These are phyloP conservation scores for Blastobotrys apis DNA, from an alignment of 1,139 yeast species.

Conservation along the genomic window DNA sequence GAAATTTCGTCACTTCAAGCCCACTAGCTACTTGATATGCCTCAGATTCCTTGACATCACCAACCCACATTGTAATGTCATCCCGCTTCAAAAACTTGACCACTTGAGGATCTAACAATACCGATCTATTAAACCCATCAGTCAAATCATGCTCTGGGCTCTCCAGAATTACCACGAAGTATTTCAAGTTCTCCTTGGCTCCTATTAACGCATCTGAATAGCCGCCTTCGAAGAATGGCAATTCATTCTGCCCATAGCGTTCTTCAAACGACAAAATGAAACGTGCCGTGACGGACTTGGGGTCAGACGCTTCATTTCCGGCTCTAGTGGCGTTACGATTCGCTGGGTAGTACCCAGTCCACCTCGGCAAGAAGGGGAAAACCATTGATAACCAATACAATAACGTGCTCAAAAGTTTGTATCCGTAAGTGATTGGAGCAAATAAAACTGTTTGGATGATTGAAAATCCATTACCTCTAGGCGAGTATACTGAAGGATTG, in stretches of 20 bases:
- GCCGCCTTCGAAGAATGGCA: slow-evolving; percentile 60
- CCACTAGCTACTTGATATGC: slow-evolving; percentile 80
- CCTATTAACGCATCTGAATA: slow-evolving; percentile 68
- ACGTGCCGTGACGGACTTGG: slow-evolving; percentile 40
- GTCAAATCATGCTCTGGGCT: slow-evolving; percentile 69
- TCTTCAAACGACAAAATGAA: slow-evolving; percentile 41
- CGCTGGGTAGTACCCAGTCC: slow-evolving; percentile 37
- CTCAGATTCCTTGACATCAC: slow-evolving; percentile 74
- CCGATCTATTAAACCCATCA: slow-evolving; percentile 48
- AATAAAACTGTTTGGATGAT: slow-evolving; percentile 31
- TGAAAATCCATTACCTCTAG: slow-evolving; percentile 24
- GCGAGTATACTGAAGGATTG: slow-evolving; percentile 22
- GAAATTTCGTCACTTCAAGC: slow-evolving; percentile 68
- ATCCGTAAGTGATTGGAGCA: slow-evolving; percentile 34
- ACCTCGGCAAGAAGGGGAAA: slow-evolving; percentile 36
- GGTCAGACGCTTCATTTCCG: slow-evolving; percentile 37
- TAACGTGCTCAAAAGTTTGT: slow-evolving; percentile 30
- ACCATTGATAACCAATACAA: slow-evolving; percentile 32
- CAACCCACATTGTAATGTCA: slow-evolving; percentile 76
- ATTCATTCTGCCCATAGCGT: slow-evolving; percentile 28
- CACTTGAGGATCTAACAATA: slow-evolving; percentile 53
- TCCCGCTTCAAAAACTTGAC: slow-evolving; percentile 48
- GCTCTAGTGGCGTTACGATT: slow-evolving; percentile 32
- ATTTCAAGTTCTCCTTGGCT: slow-evolving; percentile 64
- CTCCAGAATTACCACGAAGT: slow-evolving; percentile 69